Evolutionary conservation across 192 early-diverging fungal genomes (phyloP), one percentile per base, ranked within the genome.

Genomic region (Entomortierella lignicola): DNA sequence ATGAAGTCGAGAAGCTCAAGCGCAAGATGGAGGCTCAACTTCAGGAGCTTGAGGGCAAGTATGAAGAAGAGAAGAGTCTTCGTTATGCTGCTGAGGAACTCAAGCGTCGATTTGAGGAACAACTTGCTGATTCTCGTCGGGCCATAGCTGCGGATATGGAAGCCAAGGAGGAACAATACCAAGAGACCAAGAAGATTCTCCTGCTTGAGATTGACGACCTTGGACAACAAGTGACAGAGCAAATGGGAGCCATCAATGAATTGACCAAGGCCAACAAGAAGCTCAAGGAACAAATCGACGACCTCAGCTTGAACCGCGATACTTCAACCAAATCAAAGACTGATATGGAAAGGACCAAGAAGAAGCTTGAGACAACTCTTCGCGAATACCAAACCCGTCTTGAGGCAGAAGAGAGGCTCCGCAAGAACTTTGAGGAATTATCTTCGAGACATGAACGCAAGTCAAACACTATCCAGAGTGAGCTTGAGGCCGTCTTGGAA

Each of bases 131-230:
- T 34, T 86, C 88, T 42, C 90, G 92, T 52, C 87, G 86, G 52
- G 87, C 87, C 60, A 70, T 90, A 43, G 91, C 92, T 59, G 70
- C 72, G 4, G 88, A 91, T 71, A 80, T 88, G 66, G 72, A 77
- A 34, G 85, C 82, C 34, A 93, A 91, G 69, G 95, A 95, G 21
- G 58, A 82, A 17, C 86, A 92, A 83, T 86, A 90, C 23, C 94
- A 96, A 66, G 91, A 94, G 20, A 77, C 85, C n/a, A 90, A 91
- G 43, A 86, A 90, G 70, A 82, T 92, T 56, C 84, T 91, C 29
- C 69, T 88, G 32, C 52, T 68, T 2, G 89, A 92, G 72, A 82
- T 92, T 39, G 81, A 88, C 51, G 77, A 66, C 6, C 77, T 90
- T 7, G 91, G 91, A 64, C 84, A 85, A 50, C 84, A 83, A 42